Conservation (phyloP, 352 stramenopile species). For the Phytophthora nicotianae region DNA sequence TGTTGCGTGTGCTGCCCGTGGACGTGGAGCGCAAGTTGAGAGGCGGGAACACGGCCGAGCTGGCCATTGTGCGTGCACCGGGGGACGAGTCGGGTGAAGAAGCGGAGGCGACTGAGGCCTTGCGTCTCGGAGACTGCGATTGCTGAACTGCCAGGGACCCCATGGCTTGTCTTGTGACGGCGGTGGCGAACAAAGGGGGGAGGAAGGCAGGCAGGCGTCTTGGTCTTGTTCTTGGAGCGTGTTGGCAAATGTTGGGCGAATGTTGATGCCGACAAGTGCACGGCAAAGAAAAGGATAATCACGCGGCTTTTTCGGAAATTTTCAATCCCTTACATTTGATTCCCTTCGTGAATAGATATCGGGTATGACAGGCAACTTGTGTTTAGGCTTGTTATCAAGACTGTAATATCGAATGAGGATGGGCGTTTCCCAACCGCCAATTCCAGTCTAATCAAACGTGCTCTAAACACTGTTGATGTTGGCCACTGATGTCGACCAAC, state of each 20-base stretch:
- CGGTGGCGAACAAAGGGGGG: not conserved
- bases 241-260: constrained; percentile 43
- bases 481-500: constrained; percentile 15
- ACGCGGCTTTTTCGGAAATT: constrained; percentile 21
- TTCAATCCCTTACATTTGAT: constrained; percentile 7
- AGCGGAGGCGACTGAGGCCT: constrained; percentile 5
- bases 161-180: constrained; percentile 13
- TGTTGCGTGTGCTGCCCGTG: constrained; percentile 4
- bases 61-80: constrained; percentile 12
- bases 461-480: constrained; percentile 28
- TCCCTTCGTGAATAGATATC: not conserved
- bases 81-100: constrained; percentile 13
- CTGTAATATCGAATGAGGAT: constrained; percentile 1
- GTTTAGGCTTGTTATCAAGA: not conserved
- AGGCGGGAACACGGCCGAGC: constrained; percentile 31
- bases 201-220: not conserved
- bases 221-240: constrained; percentile 17
- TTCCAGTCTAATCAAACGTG: constrained; percentile 11
- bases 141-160: constrained; percentile 35
- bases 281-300: constrained; percentile 42
- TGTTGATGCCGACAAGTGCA: constrained; percentile 42
- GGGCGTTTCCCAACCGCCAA: constrained; percentile 14
- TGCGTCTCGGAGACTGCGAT: constrained; percentile 21
- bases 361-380: not conserved
- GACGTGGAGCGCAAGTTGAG: constrained; percentile 29